phyloP scores from a whole-genome alignment of 139 green algal species.

The Chlorella sp. region DNA sequence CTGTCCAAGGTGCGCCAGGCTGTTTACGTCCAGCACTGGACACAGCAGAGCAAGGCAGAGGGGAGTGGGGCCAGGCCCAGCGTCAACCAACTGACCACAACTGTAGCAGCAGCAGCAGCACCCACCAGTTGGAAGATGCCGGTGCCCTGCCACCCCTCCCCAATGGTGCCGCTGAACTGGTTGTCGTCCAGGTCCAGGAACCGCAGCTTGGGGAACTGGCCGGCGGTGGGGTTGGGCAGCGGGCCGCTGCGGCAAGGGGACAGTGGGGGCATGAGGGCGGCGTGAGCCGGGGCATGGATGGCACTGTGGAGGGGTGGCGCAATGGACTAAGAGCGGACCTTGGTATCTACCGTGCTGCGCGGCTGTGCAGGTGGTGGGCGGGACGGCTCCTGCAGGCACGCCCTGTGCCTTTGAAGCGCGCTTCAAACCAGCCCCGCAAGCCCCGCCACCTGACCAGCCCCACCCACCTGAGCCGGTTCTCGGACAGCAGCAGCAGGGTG shows the following conservation, averaged over 20 bases:
- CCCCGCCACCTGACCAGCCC: too few species aligned
- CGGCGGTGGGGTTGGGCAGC: not conserved
- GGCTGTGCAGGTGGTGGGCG: not conserved
- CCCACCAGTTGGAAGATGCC: constrained; percentile 12
- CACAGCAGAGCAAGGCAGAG: too few species aligned
- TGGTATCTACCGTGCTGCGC: too few species aligned
- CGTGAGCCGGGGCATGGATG: too few species aligned
- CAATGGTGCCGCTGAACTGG: not conserved
- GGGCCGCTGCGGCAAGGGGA: not conserved
- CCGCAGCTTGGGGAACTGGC: not conserved
- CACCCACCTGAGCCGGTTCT: constrained; percentile 1
- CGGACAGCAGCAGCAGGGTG: not conserved
- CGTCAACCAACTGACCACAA: not conserved
- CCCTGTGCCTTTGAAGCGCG: too few species aligned
- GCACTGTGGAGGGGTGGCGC: too few species aligned
- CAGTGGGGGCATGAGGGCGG: not conserved
- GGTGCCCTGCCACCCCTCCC: not conserved
- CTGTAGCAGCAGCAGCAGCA: not conserved
- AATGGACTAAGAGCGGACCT: too few species aligned
- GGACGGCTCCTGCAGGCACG: too few species aligned
- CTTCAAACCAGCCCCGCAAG: too few species aligned
- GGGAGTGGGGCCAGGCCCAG: too few species aligned
- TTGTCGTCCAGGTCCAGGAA: not conserved
- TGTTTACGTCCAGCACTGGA: too few species aligned
- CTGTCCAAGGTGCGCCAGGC: too few species aligned